Evolutionary conservation across 2,329 filamentous ascomycete species (phyloP).

Genomic region (Seiridium cupressi): DNA sequence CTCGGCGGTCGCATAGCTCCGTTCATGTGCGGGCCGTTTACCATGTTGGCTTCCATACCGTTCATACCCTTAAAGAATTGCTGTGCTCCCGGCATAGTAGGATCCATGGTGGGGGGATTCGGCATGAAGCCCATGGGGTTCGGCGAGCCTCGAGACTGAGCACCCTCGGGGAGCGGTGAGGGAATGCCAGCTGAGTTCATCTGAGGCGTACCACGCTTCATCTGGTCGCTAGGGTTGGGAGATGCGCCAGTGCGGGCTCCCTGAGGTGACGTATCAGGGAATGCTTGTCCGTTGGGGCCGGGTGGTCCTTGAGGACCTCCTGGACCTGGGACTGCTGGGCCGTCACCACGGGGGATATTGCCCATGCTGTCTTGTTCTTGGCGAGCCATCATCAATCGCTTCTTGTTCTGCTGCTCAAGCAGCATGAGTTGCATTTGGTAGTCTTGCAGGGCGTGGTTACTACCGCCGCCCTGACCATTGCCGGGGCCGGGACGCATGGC

Average conservation of each 20-base stretch:
- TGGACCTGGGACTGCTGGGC: constrained; percentile 42
- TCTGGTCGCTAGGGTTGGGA: constrained; percentile 74
- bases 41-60: constrained; percentile 54
- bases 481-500: constrained; percentile 57
- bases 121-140: constrained; percentile 64
- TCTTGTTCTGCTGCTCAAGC: constrained; percentile 85
- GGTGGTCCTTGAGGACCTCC: constrained; percentile 41
- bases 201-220: constrained; percentile 75
- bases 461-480: constrained; percentile 46
- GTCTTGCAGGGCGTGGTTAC: constrained; percentile 80
- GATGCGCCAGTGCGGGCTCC: constrained; percentile 68
- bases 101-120: constrained; percentile 57
- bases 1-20: constrained; percentile 62
- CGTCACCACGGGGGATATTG: constrained; percentile 44
- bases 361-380: constrained; percentile 71
- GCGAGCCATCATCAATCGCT: constrained; percentile 78
- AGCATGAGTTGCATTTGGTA: constrained; percentile 90
- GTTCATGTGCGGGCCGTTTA: constrained; percentile 55
- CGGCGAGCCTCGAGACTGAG: constrained; percentile 64
- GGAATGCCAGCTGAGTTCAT: constrained; percentile 68
- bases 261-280: constrained; percentile 70
- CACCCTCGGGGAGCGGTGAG: constrained; percentile 69
- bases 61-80: constrained; percentile 57
- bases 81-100: constrained; percentile 47
- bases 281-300: constrained; percentile 59